These are phyloP conservation scores for Hericium alpestre DNA, from an alignment of 768 basidiomycete species.

Conservation along the genomic window DNA sequence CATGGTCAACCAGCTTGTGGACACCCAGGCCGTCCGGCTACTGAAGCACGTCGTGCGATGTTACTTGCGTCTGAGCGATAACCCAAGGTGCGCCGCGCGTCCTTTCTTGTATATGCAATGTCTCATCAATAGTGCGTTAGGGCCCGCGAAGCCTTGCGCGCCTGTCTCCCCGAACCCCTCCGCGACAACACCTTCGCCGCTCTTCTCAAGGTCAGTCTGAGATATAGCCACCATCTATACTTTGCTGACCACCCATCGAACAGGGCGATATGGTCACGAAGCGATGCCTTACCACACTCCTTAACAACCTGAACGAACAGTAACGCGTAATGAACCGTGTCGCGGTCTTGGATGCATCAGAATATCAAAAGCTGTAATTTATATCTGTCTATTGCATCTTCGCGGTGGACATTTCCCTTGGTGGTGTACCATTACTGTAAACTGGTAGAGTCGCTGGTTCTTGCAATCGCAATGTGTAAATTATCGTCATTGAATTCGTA, in stretches of 20 bases:
- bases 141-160: constrained; percentile 89
- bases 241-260: neutral
- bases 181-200: constrained; percentile 88
- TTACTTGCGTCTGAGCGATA: constrained; percentile 92
- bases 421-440: no score
- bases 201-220: constrained; percentile 68
- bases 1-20: constrained; percentile 97
- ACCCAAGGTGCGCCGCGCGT: constrained; percentile 58
- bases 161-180: constrained; percentile 91
- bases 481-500: no score
- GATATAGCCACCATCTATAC: neutral
- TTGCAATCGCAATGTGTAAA: no score
- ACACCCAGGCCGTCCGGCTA: constrained; percentile 92
- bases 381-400: no score
- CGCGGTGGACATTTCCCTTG: no score
- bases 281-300: constrained; percentile 79
- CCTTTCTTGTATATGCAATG: constrained; percentile 2
- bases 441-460: no score
- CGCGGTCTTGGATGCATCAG: no score
- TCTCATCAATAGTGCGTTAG: constrained; percentile 28
- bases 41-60: constrained; percentile 98
- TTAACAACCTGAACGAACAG: constrained; percentile 73
- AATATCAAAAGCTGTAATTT: no score
- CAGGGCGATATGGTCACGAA: constrained; percentile 98
- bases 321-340: neutral